Evolutionary conservation across 2,329 filamentous ascomycete species (phyloP), one percentile per base, ranked within the genome.

Genomic region (Drechslerella dactyloides): DNA sequence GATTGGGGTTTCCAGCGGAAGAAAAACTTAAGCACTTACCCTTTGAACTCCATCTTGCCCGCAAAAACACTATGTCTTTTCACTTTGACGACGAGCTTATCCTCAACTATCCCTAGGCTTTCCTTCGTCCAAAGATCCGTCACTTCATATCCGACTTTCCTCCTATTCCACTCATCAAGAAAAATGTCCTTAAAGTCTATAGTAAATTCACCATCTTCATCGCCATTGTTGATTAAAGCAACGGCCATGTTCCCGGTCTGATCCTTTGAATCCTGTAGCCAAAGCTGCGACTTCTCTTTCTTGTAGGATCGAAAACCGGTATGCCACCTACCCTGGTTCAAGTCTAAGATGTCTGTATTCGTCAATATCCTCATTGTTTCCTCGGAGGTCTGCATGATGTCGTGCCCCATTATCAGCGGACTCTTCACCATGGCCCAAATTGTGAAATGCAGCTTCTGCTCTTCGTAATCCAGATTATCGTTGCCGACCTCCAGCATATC

Each of bases 201-300:
- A 1, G 33, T 59, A 19, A 73, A 73, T 1, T 58, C 56, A 1
- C 30, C 46, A 44, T 73, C 69, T 17, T 54, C 51, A 11, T 73
- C 40, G 10, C 69, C 55, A 27, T 65, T 68, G 23, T 73, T 73
- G 37, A 73, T 66, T 17, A 81, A 83, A 0, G 75, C 76, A 6
- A 80, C 79, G 17, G 76, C 78, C 76, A 81, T 82, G 19, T 74
- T 78, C 27, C 75, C 76, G 2, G 74, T 77, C 1, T 74, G 65
- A 0, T 79, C 75, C n/a, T 78, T 68, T 5, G 60, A 1, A 80
- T 80, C 75, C 84, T 85, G 30, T 83, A 76, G 69, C 83, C 77
- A 44, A 83, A 78, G 13, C 82, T 80, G 48, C 83, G 78, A 27
- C 79, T 81, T 1, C 82, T 82, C 83, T 81, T 81, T 83, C 63